Base-by-base conservation (phyloP, 2,329 filamentous ascomycete species). In the Aureobasidium sp. region DNA sequence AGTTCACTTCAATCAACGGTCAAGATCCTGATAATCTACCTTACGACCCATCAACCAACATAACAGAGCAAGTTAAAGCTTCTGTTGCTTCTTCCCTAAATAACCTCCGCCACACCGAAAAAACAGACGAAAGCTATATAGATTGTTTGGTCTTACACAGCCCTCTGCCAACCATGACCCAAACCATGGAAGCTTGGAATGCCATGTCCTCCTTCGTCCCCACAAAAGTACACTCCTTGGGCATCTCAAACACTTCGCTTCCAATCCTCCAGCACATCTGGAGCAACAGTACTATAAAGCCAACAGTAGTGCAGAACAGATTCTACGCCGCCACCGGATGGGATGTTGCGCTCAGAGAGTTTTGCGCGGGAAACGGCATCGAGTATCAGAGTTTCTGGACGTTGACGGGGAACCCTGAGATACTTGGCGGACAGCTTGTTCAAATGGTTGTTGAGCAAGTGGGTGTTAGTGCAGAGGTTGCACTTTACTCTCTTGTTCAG, bases 221-320 rank as follows among this genome's bases (percentile, higher is more conserved):
- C 0, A 70, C 80, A 66, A 73, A 72, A 47, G 84, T 92, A 65
- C 84, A 84, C 44, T 79, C 83, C 33, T 77, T 94, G 8, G 90
- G 90, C 44, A 86, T 94, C 61, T 91, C 88, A 60, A 94, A 94
- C 72, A 82, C 83, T n/a, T 45, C 66, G 37, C 73, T 88, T 1
- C 71, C 78, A 0, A 72, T 83, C 1, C 77, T 94, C 0, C 71
- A 80, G 58, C 72, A 74, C 5, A 74, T 91, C 0, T 78, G 79
- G 63, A 69, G 76, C 3, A 68, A 74, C 19, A 76, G 77, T 3
- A 73, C 67, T 0, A 69, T 84, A 66, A 82, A 81, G 65, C 84
- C 83, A 0, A 77, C 81, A 1, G 81, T 91, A 1, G 85, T 92
- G 5, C 90, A 94, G 74, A 93, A 94, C 69, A 82, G 88, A 1